Evolutionary conservation across 2,329 filamentous ascomycete species (phyloP), one percentile per base, ranked within the genome.

Genomic region (Zymoseptoria brevis): DNA sequence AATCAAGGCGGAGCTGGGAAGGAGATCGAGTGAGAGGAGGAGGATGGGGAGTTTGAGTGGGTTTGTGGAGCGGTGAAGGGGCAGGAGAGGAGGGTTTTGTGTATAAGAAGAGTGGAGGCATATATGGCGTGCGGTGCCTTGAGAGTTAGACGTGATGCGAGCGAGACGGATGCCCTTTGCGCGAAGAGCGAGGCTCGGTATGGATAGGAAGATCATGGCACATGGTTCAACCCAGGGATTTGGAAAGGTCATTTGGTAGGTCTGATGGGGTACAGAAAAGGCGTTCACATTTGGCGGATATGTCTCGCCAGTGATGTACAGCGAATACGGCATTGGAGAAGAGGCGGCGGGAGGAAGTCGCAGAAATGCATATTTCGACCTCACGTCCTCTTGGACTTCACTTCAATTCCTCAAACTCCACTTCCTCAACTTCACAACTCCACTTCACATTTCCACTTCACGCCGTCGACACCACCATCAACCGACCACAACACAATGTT

Each of bases 401-500:
- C 35, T 45, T 45, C 35, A 41, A 11, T 41, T 35, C 29, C 21
- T 22, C 21, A 22, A 22, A 24, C 22, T 24, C 4, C 26, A 29
- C 26, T 29, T 29, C 26, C 24, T 26, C 1, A 6, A n/a, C n/a
- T n/a, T n/a, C n/a, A n/a, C n/a, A 26, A 5, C 24, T 6, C 5
- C 24, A 26, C 24, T 4, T 22, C 21, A 22, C 21, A n/a, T n/a
- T n/a, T n/a, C n/a, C n/a, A n/a, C n/a, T n/a, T n/a, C n/a, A 22
- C 21, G 21, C 21, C 21, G 4, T 22, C 21, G 4, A 22, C 22
- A 24, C 22, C 22, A 24, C 22, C 22, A 24, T 24, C 22, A 24
- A 22, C 4, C 21, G 4, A 22, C 21, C 35, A 45, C 24, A 45
- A 7, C 19, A 56, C 50, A 48, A 75, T 74, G 70, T 79, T 79